Conservation (phyloP, 768 basidiomycete genomes). For the Amanita subjunquillea region DNA sequence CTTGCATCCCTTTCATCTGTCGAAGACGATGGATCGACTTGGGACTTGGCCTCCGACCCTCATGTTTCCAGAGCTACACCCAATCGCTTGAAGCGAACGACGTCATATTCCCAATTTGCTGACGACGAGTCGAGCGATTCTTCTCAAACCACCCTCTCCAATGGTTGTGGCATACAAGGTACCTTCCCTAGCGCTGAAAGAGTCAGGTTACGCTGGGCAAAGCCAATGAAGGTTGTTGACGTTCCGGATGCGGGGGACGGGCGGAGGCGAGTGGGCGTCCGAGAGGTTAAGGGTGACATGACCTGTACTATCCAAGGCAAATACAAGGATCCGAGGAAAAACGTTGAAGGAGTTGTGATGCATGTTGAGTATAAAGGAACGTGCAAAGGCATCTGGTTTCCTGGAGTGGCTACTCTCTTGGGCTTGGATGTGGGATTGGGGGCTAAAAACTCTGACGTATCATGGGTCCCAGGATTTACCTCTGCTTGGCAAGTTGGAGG, state of each 20-base stretch:
- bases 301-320: conserved; percentile 47
- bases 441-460: conserved; percentile 55
- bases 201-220: conserved; percentile 71
- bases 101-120: conserved; percentile 62
- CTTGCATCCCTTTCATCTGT: conserved; percentile 68
- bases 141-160: conserved; percentile 39
- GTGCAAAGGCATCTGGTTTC: conserved; percentile 73
- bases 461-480: conserved; percentile 47
- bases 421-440: conserved; percentile 70
- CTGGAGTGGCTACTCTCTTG: conserved; percentile 73
- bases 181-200: conserved; percentile 72
- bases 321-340: conserved; percentile 23
- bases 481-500: conserved; percentile 54
- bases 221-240: conserved; percentile 40
- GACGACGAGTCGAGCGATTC: conserved; percentile 81
- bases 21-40: conserved; percentile 56
- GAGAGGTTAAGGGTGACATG: conserved; percentile 60
- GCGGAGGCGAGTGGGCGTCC: conserved; percentile 60
- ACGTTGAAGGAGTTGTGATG: conserved; percentile 48
- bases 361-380: conserved; percentile 61
- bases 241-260: conserved; percentile 36
- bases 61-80: conserved; percentile 50
- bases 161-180: conserved; percentile 62
- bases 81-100: conserved; percentile 38
- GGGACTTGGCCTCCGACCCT: conserved; percentile 74